Percentiles rank a stretch among this genome's conserved stretches.
Evolutionary conservation across 805 yeast genomes (phyloP).

Genomic region (Maudiozyma barnettii): DNA sequence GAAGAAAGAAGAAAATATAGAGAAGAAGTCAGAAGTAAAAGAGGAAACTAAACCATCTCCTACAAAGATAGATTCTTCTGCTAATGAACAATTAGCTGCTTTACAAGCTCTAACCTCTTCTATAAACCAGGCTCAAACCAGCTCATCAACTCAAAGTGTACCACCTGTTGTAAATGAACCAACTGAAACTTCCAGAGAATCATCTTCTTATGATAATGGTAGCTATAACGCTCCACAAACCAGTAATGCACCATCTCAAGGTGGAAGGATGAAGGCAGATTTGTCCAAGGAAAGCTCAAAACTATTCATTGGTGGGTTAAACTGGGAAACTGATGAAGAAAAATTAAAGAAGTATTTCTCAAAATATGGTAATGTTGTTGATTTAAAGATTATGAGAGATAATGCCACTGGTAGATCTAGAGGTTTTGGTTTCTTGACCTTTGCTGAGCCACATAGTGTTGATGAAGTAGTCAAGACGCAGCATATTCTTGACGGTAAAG

Average conservation of each 20-base stretch:
- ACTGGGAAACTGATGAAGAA: conserved; percentile 96
- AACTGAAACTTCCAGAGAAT: neutral
- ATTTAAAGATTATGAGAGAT: conserved; percentile 90
- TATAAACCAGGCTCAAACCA: conserved; percentile 5
- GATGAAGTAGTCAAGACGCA: conserved; percentile 78
- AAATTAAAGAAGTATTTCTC: conserved; percentile 71
- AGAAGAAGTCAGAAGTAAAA: neutral
- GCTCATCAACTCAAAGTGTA: no score
- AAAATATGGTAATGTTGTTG: conserved; percentile 81
- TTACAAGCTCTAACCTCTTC: conserved; percentile 29
- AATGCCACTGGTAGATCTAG: conserved; percentile 76
- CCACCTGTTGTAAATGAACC: neutral
- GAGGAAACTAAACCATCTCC: conserved; percentile 1
- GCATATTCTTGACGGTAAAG: conserved; percentile 88
- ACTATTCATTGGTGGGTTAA: conserved; percentile 93
- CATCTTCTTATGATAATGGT: neutral
- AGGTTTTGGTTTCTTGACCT: conserved; percentile 91
- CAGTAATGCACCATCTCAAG: neutral
- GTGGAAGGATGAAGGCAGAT: conserved; percentile 31
- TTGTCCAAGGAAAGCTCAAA: conserved; percentile 70
- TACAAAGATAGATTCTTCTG: conserved; percentile 4
- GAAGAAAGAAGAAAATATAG: neutral
- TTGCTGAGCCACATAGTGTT: conserved; percentile 71
- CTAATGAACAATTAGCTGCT: conserved; percentile 28
- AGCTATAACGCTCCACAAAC: neutral